Evolutionary conservation across 2,329 filamentous ascomycete genomes (phyloP).

Genomic region (Diplodia intermedia): DNA sequence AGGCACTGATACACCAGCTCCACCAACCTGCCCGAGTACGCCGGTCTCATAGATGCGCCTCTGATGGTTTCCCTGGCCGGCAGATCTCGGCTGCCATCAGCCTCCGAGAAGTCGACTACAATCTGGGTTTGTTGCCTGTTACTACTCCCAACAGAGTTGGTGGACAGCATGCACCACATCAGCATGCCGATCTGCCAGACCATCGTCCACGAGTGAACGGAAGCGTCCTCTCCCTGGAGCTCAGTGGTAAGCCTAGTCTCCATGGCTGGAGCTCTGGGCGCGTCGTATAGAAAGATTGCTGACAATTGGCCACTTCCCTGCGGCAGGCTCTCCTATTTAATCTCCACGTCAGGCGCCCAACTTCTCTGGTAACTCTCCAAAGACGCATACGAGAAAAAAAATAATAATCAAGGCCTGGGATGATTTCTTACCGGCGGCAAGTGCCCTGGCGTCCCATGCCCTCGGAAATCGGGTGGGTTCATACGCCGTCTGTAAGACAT

Average conservation of each 20-base stretch:
- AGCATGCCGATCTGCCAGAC: slow-evolving; percentile 17
- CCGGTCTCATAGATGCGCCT: neutral
- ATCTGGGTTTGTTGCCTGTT: neutral
- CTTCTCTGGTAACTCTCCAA: neutral
- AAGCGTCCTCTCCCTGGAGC: neutral
- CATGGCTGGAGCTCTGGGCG: no score
- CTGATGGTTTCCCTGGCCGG: neutral
- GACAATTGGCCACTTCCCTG: neutral
- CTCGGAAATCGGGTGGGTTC: neutral
- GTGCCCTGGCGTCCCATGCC: neutral
- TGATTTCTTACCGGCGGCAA: neutral
- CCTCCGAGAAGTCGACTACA: slow-evolving; percentile 3
- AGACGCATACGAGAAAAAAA: no score
- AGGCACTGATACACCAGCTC: slow-evolving; percentile 16
- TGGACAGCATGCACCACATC: neutral
- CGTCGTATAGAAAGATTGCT: no score
- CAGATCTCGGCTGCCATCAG: neutral
- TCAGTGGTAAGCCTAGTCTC: neutral
- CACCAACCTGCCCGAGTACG: slow-evolving; percentile 13
- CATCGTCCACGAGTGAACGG: slow-evolving; percentile 4
- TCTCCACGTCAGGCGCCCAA: neutral
- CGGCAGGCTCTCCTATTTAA: neutral
- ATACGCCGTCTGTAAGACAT: neutral
- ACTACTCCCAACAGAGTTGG: neutral
- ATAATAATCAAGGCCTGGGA: neutral